Conservation (phyloP, 768 basidiomycete genomes). For the Boletus pseudo-olivaceus region DNA sequence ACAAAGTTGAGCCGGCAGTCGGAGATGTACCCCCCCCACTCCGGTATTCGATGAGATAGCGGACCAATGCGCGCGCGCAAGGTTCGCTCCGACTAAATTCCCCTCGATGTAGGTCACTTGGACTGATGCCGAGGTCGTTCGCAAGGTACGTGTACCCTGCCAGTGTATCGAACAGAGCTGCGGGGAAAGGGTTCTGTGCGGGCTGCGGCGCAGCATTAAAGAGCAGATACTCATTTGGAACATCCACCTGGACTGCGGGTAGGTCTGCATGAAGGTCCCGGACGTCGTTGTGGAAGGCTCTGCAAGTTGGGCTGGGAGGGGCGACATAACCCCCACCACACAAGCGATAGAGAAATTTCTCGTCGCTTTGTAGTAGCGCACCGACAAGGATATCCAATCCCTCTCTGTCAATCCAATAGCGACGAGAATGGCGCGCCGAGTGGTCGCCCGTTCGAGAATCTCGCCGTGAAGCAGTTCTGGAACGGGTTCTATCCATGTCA, state of each 20-base stretch:
- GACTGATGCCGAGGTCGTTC: conserved; percentile 48
- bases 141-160: conserved; percentile 65
- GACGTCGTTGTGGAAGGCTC: conserved; percentile 40
- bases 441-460: conserved; percentile 22
- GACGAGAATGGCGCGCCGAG: conserved; percentile 13
- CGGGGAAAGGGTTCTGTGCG: conserved; percentile 58
- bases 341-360: conserved; percentile 34
- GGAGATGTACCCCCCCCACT: conserved; percentile 10
- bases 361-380: conserved; percentile 20
- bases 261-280: conserved; percentile 41
- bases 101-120: conserved; percentile 55
- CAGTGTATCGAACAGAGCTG: conserved; percentile 63
- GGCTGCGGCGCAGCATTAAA: conserved; percentile 41
- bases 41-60: conserved; percentile 52
- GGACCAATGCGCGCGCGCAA: conserved; percentile 52
- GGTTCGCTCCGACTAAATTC: conserved; percentile 70
- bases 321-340: conserved; percentile 26
- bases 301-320: conserved; percentile 18
- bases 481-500: conserved; percentile 21
- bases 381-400: conserved; percentile 12
- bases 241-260: conserved; percentile 39
- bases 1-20: conserved; percentile 15
- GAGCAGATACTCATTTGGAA: conserved; percentile 67
- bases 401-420: conserved; percentile 24
- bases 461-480: conserved; percentile 22